Conservation (phyloP, 2,329 filamentous ascomycete species). For the Chalara sp. region DNA sequence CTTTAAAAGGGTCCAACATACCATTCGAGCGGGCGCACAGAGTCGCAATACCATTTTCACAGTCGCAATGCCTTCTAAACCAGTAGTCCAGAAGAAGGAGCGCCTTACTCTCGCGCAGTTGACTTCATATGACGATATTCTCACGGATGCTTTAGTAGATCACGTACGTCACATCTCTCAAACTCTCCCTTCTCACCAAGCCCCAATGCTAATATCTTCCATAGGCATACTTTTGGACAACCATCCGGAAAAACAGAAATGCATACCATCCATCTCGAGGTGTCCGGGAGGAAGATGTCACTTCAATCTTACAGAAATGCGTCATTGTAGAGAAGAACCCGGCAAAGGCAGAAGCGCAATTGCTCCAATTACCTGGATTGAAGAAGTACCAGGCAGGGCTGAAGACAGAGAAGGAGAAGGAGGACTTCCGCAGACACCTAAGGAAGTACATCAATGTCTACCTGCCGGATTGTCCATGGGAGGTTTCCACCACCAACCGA, state of each 20-base stretch:
- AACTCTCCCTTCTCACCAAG: background rate
- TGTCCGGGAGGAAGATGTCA: conserved; percentile 58
- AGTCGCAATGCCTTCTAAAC: conserved; percentile 34
- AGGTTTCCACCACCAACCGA: conserved; percentile 87
- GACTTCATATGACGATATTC: conserved; percentile 87
- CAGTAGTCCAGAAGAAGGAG: conserved; percentile 52
- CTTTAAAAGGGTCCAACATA: too few species aligned
- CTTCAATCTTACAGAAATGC: conserved; percentile 54
- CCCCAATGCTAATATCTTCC: conserved; percentile 5
- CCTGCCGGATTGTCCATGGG: conserved; percentile 87
- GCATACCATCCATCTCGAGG: conserved; percentile 82
- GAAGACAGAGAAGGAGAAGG: conserved; percentile 70
- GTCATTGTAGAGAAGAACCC: conserved; percentile 71
- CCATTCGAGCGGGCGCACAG: too few species aligned
- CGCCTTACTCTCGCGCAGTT: conserved; percentile 81
- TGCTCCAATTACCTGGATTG: conserved; percentile 68
- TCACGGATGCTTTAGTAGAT: conserved; percentile 92
- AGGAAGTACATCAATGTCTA: conserved; percentile 91
- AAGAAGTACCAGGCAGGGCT: conserved; percentile 63
- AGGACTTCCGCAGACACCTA: conserved; percentile 80
- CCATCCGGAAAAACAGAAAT: conserved; percentile 85
- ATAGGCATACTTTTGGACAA: conserved; percentile 93
- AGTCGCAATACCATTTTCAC: background rate
- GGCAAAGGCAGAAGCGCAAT: conserved; percentile 59
- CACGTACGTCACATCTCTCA: conserved; percentile 56